phyloP scores from a whole-genome alignment of 805 yeast genomes.

The Hanseniaspora nectarophila region DNA sequence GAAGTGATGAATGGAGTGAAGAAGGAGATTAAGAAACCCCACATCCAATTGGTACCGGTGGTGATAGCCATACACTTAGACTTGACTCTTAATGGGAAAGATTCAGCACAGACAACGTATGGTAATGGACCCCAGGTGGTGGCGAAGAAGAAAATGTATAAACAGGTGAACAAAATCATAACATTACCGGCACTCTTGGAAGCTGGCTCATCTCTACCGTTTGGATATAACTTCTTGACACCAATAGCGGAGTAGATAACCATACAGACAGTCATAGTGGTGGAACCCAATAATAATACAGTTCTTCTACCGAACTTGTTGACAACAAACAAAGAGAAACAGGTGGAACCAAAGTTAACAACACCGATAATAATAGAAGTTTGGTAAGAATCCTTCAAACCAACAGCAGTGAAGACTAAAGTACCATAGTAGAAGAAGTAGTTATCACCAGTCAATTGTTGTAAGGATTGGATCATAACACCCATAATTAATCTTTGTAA shows the following conservation, averaged over 20 bases:
- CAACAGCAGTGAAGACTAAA: slow-evolving; percentile 48
- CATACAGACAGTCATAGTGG: slow-evolving; percentile 37
- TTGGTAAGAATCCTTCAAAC: slow-evolving; percentile 45
- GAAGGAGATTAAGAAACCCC: slow-evolving; percentile 57
- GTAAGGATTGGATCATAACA: slow-evolving; percentile 45
- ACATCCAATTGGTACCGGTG: slow-evolving; percentile 49
- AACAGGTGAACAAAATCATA: slow-evolving; percentile 58
- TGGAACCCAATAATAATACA: slow-evolving; percentile 38
- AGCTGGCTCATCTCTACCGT: slow-evolving; percentile 36
- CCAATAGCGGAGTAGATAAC: slow-evolving; percentile 50
- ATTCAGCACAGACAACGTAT: slow-evolving; percentile 53
- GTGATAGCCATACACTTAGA: slow-evolving; percentile 45
- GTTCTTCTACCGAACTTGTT: slow-evolving; percentile 46
- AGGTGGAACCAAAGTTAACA: slow-evolving; percentile 48
- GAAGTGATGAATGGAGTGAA: slow-evolving; percentile 58
- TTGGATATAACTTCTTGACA: slow-evolving; percentile 35
- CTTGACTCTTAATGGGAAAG: slow-evolving; percentile 62
- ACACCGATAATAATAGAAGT: slow-evolving; percentile 49
- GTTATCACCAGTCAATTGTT: slow-evolving; percentile 56
- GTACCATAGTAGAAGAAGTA: slow-evolving; percentile 60
- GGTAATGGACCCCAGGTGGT: slow-evolving; percentile 65
- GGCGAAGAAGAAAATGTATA: slow-evolving; percentile 61
- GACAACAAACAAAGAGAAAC: slow-evolving; percentile 38
- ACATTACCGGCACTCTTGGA: slow-evolving; percentile 51
- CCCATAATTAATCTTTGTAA: slow-evolving; percentile 38